These are phyloP conservation scores for Ophiostoma quercus DNA, from an alignment of 2,329 filamentous ascomycete species.

Conservation along the genomic window DNA sequence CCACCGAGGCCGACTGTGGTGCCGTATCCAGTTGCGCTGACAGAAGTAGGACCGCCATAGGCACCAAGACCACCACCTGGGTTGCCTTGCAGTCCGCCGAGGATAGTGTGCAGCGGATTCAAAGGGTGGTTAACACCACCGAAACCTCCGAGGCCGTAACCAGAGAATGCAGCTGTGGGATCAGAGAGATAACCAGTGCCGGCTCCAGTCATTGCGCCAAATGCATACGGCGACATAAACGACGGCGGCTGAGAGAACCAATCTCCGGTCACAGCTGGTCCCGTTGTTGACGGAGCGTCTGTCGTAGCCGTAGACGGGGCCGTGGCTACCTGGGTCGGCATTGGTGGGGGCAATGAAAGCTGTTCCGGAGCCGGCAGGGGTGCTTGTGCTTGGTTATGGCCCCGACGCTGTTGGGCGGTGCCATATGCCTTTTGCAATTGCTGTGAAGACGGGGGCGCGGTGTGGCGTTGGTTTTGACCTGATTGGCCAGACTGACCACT, in stretches of 20 bases:
- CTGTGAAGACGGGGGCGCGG: constrained; percentile 35
- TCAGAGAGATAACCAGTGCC: constrained; percentile 29
- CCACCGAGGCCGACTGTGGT: constrained; percentile 29
- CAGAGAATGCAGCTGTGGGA: constrained; percentile 28
- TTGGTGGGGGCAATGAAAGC: constrained; percentile 30
- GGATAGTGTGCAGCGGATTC: constrained; percentile 17
- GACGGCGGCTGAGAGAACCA: constrained; percentile 52
- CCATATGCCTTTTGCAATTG: constrained; percentile 26
- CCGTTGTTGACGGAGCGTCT: constrained; percentile 33
- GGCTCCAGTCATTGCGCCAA: constrained; percentile 35
- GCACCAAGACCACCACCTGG: constrained; percentile 11
- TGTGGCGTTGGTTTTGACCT: constrained; percentile 9
- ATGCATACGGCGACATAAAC: constrained; percentile 50
- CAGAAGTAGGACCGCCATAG: constrained; percentile 3
- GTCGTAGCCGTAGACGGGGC: background rate
- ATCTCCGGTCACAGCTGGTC: constrained; percentile 30
- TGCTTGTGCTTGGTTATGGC: background rate
- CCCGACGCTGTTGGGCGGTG: constrained; percentile 1
- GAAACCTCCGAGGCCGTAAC: constrained; percentile 27
- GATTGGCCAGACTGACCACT: background rate
- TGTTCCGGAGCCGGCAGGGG: constrained; percentile 15
- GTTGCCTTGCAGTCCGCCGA: constrained; percentile 19
- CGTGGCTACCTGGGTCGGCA: constrained; percentile 32
- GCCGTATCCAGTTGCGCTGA: constrained; percentile 24
- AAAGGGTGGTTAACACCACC: constrained; percentile 21